A percentile compares a stretch with the other conserved stretches of the same genome.
Conservation (phyloP, 2,329 filamentous ascomycete genomes). For the Coniochaeta sp. region DNA sequence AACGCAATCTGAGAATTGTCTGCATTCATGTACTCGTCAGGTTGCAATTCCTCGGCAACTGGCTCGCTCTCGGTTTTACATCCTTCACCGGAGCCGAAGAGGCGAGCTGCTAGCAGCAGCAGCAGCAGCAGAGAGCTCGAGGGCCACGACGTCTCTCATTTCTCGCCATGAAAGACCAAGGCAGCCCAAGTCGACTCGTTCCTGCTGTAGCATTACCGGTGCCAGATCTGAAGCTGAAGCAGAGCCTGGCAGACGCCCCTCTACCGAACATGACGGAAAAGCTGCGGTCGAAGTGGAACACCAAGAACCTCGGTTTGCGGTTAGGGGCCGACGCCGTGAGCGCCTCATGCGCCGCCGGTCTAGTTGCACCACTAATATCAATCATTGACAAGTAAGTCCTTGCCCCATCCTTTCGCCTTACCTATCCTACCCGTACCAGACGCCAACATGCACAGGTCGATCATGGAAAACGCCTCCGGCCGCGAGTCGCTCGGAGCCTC, state of each 20-base stretch:
- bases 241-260: neutral
- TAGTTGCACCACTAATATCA: conserved; percentile 78
- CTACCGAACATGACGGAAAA: neutral
- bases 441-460: conserved; percentile 42
- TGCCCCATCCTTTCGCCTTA: conserved; percentile 1
- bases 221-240: neutral
- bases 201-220: neutral
- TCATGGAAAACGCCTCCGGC: conserved; percentile 77
- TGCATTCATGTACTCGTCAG: neutral
- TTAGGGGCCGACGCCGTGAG: conserved; percentile 61
- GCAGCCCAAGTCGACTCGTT: neutral
- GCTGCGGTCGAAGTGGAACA: conserved; percentile 55
- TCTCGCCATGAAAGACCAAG: neutral
- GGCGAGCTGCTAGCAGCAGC: too few species aligned
- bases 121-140: too few species aligned
- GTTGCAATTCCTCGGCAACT: neutral
- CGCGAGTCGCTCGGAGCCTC: conserved; percentile 52
- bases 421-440: neutral
- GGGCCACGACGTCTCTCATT: neutral
- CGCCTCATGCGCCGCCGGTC: conserved; percentile 62
- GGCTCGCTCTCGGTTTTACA: neutral
- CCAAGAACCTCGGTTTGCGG: conserved; percentile 59
- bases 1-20: neutral
- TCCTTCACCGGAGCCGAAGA: neutral
- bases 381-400: conserved; percentile 71